A percentile compares a stretch with the other conserved stretches of the same genome.
These are phyloP conservation scores for Lactarius sanguifluus DNA, from an alignment of 768 basidiomycete genomes.

Conservation along the genomic window DNA sequence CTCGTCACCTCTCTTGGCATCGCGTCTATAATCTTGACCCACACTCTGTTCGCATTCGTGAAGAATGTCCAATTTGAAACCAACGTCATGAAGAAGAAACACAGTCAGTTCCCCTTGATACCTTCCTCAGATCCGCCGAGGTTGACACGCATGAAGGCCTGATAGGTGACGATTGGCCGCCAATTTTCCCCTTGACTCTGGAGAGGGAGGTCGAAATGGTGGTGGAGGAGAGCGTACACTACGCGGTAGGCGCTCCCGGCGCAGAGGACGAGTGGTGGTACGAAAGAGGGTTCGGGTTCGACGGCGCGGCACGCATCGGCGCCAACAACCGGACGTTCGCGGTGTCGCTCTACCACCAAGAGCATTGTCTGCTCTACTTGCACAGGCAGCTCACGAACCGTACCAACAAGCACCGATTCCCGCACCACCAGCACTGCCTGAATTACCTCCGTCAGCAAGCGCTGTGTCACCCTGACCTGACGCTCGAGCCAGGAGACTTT, in stretches of 20 bases:
- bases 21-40: conserved; percentile 8
- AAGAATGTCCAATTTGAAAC: conserved; percentile 9
- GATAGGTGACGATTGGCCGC: conserved; percentile 11
- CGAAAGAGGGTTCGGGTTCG: conserved; percentile 8
- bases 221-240: conserved; percentile 22
- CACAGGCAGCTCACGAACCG: conserved; percentile 34
- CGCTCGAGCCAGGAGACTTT: conserved; percentile 37
- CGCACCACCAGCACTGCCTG: conserved; percentile 42
- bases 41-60: conserved; percentile 5
- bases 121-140: not conserved
- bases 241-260: not conserved
- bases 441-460: conserved; percentile 42
- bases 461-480: conserved; percentile 42
- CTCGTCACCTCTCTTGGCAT: conserved; percentile 12
- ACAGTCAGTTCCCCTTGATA: conserved; percentile 7
- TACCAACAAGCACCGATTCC: conserved; percentile 27
- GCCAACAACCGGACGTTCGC: conserved; percentile 31
- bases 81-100: conserved; percentile 5
- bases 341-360: conserved; percentile 47
- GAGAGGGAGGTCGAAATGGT: conserved; percentile 7
- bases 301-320: conserved; percentile 17
- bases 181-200: conserved; percentile 5
- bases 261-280: conserved; percentile 10
- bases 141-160: not conserved
- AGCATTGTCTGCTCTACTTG: conserved; percentile 41